These are phyloP conservation scores for Psilocybe cyanescens DNA, from an alignment of 768 basidiomycete genomes.

Conservation along the genomic window DNA sequence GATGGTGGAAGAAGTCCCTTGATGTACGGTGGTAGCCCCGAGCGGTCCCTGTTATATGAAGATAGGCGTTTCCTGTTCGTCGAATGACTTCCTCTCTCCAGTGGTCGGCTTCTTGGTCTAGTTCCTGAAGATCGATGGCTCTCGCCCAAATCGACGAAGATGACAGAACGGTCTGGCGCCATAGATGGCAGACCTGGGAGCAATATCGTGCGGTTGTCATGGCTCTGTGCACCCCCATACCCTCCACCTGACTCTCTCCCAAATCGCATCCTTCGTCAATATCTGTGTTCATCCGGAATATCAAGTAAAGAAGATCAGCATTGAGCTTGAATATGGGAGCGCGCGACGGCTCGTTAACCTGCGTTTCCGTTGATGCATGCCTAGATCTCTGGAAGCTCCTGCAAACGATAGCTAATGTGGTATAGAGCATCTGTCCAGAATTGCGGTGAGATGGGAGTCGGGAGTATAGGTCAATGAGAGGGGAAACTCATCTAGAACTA, in stretches of 20 bases:
- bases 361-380: neutral
- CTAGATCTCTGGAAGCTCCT: too few species aligned
- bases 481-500: too few species aligned
- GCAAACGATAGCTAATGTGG: too few species aligned
- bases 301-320: neutral
- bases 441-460: too few species aligned
- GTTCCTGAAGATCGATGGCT: neutral
- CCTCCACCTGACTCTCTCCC: neutral
- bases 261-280: neutral
- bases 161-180: neutral
- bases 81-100: conserved; percentile 6
- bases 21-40: neutral
- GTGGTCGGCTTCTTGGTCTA: neutral
- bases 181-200: conserved; percentile 4
- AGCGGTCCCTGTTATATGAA: neutral
- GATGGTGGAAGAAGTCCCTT: neutral
- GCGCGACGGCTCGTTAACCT: neutral
- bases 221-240: neutral
- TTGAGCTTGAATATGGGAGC: neutral
- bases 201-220: neutral
- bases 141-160: conserved; percentile 1
- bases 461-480: too few species aligned
- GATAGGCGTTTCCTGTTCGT: neutral
- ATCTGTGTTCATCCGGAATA: neutral
- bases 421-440: too few species aligned